Base-by-base conservation (phyloP, 1,284 basidiomycete genomes). In the Paramarasmius palmivorus region DNA sequence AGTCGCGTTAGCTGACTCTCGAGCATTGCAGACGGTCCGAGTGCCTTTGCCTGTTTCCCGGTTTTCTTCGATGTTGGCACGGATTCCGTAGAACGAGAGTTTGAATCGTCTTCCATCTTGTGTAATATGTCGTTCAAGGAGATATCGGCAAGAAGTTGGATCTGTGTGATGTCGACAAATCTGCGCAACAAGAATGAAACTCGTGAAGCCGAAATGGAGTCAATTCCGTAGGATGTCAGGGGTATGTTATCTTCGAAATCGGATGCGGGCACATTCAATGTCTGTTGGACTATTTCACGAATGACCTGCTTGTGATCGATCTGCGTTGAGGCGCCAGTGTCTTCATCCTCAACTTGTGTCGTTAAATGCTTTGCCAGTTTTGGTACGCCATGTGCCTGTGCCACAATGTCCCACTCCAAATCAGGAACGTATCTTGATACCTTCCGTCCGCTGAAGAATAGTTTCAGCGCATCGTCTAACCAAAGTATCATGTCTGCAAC, bases 401-500 rank as follows among this genome's bases (percentile, higher is more conserved):
- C 32, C 23, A 36, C 45, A 29, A 15, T 41, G 17, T 41, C 22
- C 57, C 61, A 63, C 25, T 63, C 55, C 7, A 66, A 48, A 37
- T 57, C 54, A 1, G 65, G 65, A 20, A 67, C 53, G 29, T 66
- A 64, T 20, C 44, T 17, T 15, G 44, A 45, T 25, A 63, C 53
- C 7, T 57, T 53, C 5, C 46, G 54, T 6, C 59, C 61, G 10
- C 50, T 40, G 34, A 59, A 57, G 25, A 60, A 59, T 36, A 56
- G 56, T 19, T 23, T 23, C 26, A 67, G 55, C 14, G 59, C 59
- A 38, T 66, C 66, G 35, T 59, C 62, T 17, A 67, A 55, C 51
- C 54, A 73, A 6, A 58, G 57, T 49, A 66, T 66, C 23, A 73
- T 59, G 36, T 73, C 73, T 73, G 46, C 9, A 26, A n/a, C 50